Conservation (phyloP, 2,329 filamentous ascomycete genomes). For the Cladobotryum protrusum region DNA sequence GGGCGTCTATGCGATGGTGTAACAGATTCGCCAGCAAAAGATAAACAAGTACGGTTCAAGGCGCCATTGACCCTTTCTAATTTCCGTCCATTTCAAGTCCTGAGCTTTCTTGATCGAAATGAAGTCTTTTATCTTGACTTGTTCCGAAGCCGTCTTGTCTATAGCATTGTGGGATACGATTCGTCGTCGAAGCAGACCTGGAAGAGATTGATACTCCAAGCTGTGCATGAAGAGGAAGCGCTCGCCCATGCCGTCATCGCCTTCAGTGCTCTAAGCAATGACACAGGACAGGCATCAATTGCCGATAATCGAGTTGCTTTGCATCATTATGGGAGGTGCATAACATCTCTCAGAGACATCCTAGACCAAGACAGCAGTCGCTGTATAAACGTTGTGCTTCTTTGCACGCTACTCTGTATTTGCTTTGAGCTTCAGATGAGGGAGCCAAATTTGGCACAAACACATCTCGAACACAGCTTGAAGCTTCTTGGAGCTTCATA, state of each 20-base stretch:
- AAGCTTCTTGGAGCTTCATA: conserved; percentile 6
- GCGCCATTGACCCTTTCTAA: conserved; percentile 14
- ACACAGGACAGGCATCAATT: background rate
- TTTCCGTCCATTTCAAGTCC: conserved; percentile 9
- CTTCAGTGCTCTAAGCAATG: conserved; percentile 10
- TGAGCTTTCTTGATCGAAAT: background rate
- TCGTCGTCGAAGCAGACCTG: conserved; percentile 8
- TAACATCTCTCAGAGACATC: conserved; percentile 9
- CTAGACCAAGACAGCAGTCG: conserved; percentile 3
- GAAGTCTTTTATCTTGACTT: conserved; percentile 8
- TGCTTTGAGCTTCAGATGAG: conserved; percentile 15
- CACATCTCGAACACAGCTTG: conserved; percentile 12
- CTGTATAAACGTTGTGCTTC: conserved; percentile 10
- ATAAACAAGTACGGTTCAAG: conserved; percentile 13
- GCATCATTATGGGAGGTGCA: conserved; percentile 9
- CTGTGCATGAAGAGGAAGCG: conserved; percentile 10
- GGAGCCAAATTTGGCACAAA: conserved; percentile 6
- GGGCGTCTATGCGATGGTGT: conserved; percentile 14
- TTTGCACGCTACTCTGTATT: conserved; percentile 14
- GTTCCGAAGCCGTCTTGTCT: conserved; percentile 12
- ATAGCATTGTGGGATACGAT: conserved; percentile 12
- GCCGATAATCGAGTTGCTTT: conserved; percentile 9
- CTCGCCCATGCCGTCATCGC: conserved; percentile 12
- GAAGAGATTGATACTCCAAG: conserved; percentile 12
- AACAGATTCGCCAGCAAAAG: conserved; percentile 1